A percentile compares a stretch with the other conserved stretches of the same genome.
Conservation (phyloP, 768 basidiomycete genomes). For the Termitomyces eurrhizus region DNA sequence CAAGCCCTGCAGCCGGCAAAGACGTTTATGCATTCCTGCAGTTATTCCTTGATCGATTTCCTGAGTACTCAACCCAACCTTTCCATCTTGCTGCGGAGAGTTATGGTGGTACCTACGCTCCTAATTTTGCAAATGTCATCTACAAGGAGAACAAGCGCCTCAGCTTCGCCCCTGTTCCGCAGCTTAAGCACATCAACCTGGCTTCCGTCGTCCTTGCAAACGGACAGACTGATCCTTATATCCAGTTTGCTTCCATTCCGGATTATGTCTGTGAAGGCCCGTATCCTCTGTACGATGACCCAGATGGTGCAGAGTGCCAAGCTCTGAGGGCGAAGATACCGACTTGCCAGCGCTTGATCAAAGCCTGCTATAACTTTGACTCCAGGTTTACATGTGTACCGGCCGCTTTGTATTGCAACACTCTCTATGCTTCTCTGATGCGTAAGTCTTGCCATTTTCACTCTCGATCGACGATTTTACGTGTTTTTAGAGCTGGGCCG, state of each 20-base stretch:
- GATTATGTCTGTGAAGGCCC: slow-evolving; percentile 83
- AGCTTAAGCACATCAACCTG: slow-evolving; percentile 73
- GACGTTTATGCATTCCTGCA: slow-evolving; percentile 87
- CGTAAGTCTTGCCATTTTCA: slow-evolving; percentile 38
- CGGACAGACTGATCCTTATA: slow-evolving; percentile 78
- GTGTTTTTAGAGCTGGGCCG: slow-evolving; percentile 52
- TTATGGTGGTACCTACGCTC: slow-evolving; percentile 77
- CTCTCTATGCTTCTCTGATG: slow-evolving; percentile 67
- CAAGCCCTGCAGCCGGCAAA: slow-evolving; percentile 80
- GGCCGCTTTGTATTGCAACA: slow-evolving; percentile 76
- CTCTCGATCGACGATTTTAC: background rate
- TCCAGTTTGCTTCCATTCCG: slow-evolving; percentile 76
- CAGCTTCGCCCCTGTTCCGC: slow-evolving; percentile 36
- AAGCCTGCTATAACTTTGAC: slow-evolving; percentile 62
- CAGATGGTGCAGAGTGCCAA: slow-evolving; percentile 61
- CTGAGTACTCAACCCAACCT: slow-evolving; percentile 61
- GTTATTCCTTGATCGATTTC: slow-evolving; percentile 75
- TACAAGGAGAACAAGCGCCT: slow-evolving; percentile 70
- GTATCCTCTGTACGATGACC: slow-evolving; percentile 75
- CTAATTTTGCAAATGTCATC: slow-evolving; percentile 83
- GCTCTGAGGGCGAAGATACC: slow-evolving; percentile 62
- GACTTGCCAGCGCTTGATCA: slow-evolving; percentile 69
- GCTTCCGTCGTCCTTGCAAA: slow-evolving; percentile 85
- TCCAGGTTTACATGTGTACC: slow-evolving; percentile 67
- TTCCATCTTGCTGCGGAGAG: slow-evolving; percentile 84